Conservation (phyloP, 169 alveolate species). For the Cryptosporidium canis region DNA sequence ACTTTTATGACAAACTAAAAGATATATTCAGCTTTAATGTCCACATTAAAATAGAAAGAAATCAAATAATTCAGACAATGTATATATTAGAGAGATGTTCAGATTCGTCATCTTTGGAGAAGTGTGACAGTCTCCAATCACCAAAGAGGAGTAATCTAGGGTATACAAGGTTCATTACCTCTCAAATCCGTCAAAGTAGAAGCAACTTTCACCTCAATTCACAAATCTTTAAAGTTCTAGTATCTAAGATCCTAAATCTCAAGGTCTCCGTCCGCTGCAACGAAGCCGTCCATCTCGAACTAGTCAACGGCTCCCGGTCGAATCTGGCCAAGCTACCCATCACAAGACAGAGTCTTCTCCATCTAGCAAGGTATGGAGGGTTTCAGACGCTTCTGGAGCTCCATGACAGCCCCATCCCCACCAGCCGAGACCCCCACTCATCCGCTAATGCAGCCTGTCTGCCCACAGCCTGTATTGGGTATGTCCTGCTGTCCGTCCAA, state of each 20-base stretch:
- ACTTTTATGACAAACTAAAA: not conserved
- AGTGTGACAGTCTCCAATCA: not conserved
- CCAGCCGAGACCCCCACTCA: no score
- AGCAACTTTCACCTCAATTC: not conserved
- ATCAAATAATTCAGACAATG: not conserved
- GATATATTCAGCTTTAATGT: not conserved
- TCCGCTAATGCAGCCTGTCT: no score
- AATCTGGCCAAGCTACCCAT: not conserved
- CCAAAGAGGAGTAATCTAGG: not conserved
- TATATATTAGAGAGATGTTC: not conserved
- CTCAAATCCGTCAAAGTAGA: not conserved
- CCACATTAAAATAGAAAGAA: not conserved
- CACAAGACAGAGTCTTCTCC: not conserved
- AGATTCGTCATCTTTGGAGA: not conserved
- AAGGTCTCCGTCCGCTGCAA: not conserved
- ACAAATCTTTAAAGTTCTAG: not conserved
- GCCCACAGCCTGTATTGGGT: conserved; percentile 13
- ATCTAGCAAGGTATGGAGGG: not conserved
- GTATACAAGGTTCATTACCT: not conserved
- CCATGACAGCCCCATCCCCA: not conserved
- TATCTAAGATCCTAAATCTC: conserved; percentile 4
- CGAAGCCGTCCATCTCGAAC: not conserved
- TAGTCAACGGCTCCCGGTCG: not conserved
- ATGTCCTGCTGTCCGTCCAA: conserved; percentile 3
- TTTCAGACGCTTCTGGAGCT: not conserved